phyloP scores from a whole-genome alignment of 2,329 filamentous ascomycete species.

The Pseudogymnoascus sp. region DNA sequence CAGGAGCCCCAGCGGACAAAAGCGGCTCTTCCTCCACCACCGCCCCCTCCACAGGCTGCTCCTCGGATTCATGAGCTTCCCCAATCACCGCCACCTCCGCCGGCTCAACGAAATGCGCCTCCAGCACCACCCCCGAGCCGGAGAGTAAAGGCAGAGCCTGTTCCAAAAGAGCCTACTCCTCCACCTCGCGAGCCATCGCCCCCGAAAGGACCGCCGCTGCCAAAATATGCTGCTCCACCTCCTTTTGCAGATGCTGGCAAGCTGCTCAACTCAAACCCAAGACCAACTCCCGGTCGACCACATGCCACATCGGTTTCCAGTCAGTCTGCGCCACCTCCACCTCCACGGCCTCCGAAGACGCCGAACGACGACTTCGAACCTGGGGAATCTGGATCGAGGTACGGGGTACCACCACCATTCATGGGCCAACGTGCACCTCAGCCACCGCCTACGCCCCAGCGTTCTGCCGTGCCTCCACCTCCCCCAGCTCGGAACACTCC shows the following conservation, averaged over 20 bases:
- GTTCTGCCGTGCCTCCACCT: constrained; percentile 63
- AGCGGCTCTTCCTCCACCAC: constrained; percentile 47
- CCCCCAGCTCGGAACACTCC: constrained; percentile 44
- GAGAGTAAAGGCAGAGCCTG: constrained; percentile 43
- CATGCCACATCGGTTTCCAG: constrained; percentile 41
- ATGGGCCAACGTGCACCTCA: constrained; percentile 52
- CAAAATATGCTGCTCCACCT: constrained; percentile 75
- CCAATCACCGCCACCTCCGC: constrained; percentile 17
- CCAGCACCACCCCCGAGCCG: constrained; percentile 52
- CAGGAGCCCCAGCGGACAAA: constrained; percentile 35
- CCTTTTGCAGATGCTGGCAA: constrained; percentile 85
- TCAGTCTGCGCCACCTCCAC: constrained; percentile 53
- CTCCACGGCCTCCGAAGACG: constrained; percentile 61
- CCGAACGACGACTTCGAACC: constrained; percentile 58
- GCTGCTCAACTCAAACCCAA: constrained; percentile 45
- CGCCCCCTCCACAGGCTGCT: constrained; percentile 44
- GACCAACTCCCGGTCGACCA: constrained; percentile 33
- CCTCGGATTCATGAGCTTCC: constrained; percentile 26
- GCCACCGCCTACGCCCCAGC: constrained; percentile 69
- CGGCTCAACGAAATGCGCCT: constrained; percentile 31
- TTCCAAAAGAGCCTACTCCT: constrained; percentile 37
- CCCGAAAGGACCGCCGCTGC: constrained; percentile 48
- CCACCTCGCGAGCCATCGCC: constrained; percentile 66
- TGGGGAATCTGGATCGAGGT: constrained; percentile 42
- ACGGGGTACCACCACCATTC: constrained; percentile 75